These are phyloP conservation scores for Penicillium maclennaniae DNA, from an alignment of 495 filamentous ascomycete species.

Conservation along the genomic window DNA sequence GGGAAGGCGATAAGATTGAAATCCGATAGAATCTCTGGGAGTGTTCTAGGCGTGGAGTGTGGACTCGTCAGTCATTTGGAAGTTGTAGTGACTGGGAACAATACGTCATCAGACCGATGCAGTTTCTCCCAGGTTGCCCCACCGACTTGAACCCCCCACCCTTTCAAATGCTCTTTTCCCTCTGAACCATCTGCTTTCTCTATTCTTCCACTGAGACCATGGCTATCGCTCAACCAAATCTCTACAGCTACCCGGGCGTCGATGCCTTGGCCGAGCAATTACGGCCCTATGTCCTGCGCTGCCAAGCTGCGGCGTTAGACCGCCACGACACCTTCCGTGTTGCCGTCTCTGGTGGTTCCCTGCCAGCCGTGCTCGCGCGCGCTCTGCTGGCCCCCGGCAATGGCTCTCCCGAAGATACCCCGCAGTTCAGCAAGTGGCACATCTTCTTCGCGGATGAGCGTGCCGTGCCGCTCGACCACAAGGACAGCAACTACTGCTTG, in stretches of 20 bases:
- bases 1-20: background rate
- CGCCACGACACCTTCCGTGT: slow-evolving; percentile 86
- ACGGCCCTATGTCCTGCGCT: slow-evolving; percentile 72
- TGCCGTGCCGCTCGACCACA: slow-evolving; percentile 83
- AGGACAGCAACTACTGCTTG: slow-evolving; percentile 89
- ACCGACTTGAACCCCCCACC: background rate
- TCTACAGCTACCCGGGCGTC: slow-evolving; percentile 72
- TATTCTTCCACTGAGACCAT: slow-evolving; percentile 25
- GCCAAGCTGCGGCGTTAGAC: slow-evolving; percentile 70
- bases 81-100: background rate
- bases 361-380: slow-evolving; percentile 78
- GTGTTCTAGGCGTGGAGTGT: too few species aligned
- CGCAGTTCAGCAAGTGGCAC: slow-evolving; percentile 86
- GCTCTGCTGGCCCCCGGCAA: slow-evolving; percentile 65
- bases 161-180: slow-evolving; percentile 1
- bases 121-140: background rate
- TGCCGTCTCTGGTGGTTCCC: slow-evolving; percentile 89
- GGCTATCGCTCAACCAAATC: slow-evolving; percentile 60
- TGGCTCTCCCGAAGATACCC: slow-evolving; percentile 54
- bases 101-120: background rate
- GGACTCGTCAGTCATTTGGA: too few species aligned
- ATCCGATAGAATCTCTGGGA: background rate
- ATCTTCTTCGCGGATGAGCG: slow-evolving; percentile 99
- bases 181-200: background rate
- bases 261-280: slow-evolving; percentile 69